These are phyloP conservation scores for Trichoderma brevicompactum DNA, from an alignment of 2,329 filamentous ascomycete genomes.

Conservation along the genomic window DNA sequence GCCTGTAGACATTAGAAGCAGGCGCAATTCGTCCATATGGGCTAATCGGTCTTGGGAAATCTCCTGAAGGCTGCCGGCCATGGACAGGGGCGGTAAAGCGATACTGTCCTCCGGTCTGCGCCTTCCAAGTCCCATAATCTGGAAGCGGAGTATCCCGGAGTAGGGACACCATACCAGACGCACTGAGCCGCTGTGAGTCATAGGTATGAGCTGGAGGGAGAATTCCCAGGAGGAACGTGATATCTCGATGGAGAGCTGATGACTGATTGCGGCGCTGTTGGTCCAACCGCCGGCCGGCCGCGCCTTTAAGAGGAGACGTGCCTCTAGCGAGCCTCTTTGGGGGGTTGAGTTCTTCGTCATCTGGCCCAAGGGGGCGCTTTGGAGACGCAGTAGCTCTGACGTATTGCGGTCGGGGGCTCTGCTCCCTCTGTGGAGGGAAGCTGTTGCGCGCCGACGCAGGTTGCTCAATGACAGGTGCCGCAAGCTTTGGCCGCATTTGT, in stretches of 20 bases:
- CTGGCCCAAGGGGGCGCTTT: slow-evolving; percentile 64
- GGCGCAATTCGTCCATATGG: slow-evolving; percentile 52
- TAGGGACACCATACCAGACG: slow-evolving; percentile 72
- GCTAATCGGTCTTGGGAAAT: slow-evolving; percentile 52
- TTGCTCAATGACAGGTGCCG: slow-evolving; percentile 60
- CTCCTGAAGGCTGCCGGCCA: slow-evolving; percentile 49
- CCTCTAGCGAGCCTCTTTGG: slow-evolving; percentile 86
- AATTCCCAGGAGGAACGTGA: slow-evolving; percentile 69
- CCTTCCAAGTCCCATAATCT: slow-evolving; percentile 60
- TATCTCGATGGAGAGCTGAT: slow-evolving; percentile 73
- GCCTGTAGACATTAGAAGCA: slow-evolving; percentile 52
- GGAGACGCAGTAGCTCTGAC: slow-evolving; percentile 57
- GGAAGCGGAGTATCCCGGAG: slow-evolving; percentile 71
- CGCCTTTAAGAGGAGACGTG: slow-evolving; percentile 91
- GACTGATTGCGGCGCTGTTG: slow-evolving; percentile 70
- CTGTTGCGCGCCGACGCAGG: slow-evolving; percentile 51
- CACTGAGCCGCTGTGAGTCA: slow-evolving; percentile 69
- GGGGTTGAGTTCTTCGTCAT: slow-evolving; percentile 74
- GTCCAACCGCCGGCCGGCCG: slow-evolving; percentile 81
- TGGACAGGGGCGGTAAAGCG: slow-evolving; percentile 44
- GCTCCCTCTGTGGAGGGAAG: slow-evolving; percentile 45
- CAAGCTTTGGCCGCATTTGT: slow-evolving; percentile 71
- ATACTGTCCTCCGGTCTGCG: slow-evolving; percentile 45
- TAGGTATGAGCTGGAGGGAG: slow-evolving; percentile 77
- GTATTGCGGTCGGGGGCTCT: slow-evolving; percentile 55